Base-by-base conservation (phyloP, 495 filamentous ascomycete species). In the Podospora bellae-mahoneyi region DNA sequence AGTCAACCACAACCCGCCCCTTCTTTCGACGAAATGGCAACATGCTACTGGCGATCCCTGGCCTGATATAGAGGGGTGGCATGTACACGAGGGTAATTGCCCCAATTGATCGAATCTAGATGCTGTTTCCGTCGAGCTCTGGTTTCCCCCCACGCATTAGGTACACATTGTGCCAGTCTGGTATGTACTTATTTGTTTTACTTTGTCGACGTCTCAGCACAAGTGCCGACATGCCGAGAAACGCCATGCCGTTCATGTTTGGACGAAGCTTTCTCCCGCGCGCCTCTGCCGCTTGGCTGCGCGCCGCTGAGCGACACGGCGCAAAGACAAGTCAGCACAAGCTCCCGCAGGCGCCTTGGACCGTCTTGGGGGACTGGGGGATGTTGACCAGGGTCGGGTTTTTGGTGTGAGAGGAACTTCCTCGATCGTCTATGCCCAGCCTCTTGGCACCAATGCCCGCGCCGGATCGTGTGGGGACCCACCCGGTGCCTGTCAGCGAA, bases 391-490 rank as follows among this genome's bases (percentile, higher is more conserved):
- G 56, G 62, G 7, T 19, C 18, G 5, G 19, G 23, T 62, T 39
- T 65, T 39, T 16, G 63, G 65, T 55, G 48, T 27, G 39, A 48
- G 39, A 48, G 48, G 44, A 69, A n/a, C 63, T 69, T 69, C 67
- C 67, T 66, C 62, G 57, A 62, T 13, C 58, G 59, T 57, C 58
- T 9, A 62, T 61, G 63, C 58, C 57, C 18, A 56, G 64, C 26
- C 23, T 26, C 68, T 69, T 69, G 68, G 68, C 30, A 23, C 15
- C 60, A 48, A 48, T 48, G 39, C 39, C 39, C 39, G 13, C 39
- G 13, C 39, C 39, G 39, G 39, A 48, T 48, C 39, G 39, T 48
- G 39, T 16, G 3, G 39, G 39, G 30, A 10, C 64, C 60, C 56
- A 65, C 63, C 60, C 6, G 19, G 23, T 16, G 2, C 16, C 32